Conservation (phyloP, 495 filamentous ascomycete species). For the Neurospora sp. region DNA sequence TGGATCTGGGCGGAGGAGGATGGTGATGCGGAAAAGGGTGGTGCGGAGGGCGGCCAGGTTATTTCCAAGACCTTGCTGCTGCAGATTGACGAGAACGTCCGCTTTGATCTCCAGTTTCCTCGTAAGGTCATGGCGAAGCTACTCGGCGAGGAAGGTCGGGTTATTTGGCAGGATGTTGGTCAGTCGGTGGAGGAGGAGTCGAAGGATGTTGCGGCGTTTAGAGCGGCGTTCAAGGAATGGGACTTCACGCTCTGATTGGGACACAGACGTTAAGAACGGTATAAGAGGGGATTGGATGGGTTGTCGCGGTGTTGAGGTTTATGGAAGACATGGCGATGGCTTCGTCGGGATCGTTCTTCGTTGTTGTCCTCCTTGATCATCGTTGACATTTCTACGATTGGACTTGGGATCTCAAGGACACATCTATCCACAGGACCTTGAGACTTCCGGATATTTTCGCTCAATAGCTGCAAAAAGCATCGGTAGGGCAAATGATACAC, state of each 20-base stretch:
- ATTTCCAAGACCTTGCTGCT: slow-evolving; percentile 39
- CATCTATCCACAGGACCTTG: not conserved
- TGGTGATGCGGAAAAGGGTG: not conserved
- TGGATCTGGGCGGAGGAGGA: slow-evolving; percentile 59
- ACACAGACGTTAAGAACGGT: not conserved
- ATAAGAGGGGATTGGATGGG: not conserved
- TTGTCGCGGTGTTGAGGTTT: not conserved
- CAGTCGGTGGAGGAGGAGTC: slow-evolving; percentile 70
- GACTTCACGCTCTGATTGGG: slow-evolving; percentile 50
- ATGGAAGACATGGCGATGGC: not conserved
- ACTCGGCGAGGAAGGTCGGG: slow-evolving; percentile 59
- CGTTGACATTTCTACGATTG: not conserved
- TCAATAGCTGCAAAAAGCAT: not conserved
- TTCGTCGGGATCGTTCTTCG: not conserved
- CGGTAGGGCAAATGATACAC: not conserved
- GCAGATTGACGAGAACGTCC: slow-evolving; percentile 32
- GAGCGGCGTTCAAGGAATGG: slow-evolving; percentile 73
- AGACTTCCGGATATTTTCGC: not conserved
- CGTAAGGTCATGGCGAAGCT: slow-evolving; percentile 80
- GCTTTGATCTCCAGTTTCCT: slow-evolving; percentile 54
- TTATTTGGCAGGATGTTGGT: slow-evolving; percentile 72
- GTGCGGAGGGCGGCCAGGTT: slow-evolving; percentile 26
- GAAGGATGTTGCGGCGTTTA: slow-evolving; percentile 69
- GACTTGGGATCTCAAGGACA: not conserved
- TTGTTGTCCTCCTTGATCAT: not conserved